Conservation (phyloP, 176 grass and related monocot genomes). For the Secale cereale region DNA sequence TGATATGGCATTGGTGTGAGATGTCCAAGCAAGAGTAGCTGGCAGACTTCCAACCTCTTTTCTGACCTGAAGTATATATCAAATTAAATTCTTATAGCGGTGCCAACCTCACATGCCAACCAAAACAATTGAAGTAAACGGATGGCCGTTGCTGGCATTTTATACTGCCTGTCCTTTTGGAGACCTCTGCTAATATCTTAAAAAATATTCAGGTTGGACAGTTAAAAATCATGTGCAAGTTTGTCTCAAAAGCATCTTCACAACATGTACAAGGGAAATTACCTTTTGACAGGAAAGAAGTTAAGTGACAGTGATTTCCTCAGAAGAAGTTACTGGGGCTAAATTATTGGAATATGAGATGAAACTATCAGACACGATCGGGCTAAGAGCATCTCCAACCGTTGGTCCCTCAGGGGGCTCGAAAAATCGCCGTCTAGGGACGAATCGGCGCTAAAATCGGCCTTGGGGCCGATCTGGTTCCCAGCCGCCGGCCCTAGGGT, state of each 20-base stretch:
- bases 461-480: too few relatives aligned
- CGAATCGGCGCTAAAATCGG: too few relatives aligned
- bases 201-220: not conserved
- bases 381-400: too few relatives aligned
- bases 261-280: not conserved
- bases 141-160: not conserved
- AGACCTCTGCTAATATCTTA: not conserved
- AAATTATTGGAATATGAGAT: too few relatives aligned
- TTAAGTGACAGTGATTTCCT: too few relatives aligned
- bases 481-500: too few relatives aligned
- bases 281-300: too few relatives aligned
- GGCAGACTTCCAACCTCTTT: not conserved
- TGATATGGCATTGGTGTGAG: not conserved
- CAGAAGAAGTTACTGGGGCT: too few relatives aligned
- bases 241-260: not conserved
- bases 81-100: not conserved
- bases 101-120: slow-evolving; percentile 6
- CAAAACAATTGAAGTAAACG: not conserved
- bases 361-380: too few relatives aligned
- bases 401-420: too few relatives aligned
- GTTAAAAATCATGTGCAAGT: not conserved
- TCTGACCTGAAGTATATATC: not conserved
- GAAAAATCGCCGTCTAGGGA: too few relatives aligned
- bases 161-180: not conserved
- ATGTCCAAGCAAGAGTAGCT: not conserved